Base-by-base conservation (phyloP, 2,329 filamentous ascomycete species). In the Kalaharituber pfeilii region DNA sequence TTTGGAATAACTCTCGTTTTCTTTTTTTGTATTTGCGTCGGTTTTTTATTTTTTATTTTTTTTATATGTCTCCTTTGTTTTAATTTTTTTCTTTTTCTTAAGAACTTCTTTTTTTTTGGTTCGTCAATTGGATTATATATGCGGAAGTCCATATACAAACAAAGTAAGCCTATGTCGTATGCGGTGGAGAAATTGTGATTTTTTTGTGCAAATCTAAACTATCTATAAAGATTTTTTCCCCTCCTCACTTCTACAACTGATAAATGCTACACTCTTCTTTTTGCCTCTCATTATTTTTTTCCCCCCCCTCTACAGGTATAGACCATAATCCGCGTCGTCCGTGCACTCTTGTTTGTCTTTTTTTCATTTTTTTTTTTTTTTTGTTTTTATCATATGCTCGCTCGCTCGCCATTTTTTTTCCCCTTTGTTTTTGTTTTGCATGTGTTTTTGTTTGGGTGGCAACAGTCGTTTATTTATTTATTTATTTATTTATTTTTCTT, bases 1-100 rank as follows among this genome's bases (percentile, higher is more conserved):
- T 8, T 49, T 53, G 11, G 26, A 27, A 4, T 50, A 7, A 27
- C 49, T 15, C 15, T 9, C 15, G 54, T 44, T 45, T 51, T 45
- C 24, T 50, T 50, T 36, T 54, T 11, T 42, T 53, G 47, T 51
- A 50, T 45, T 53, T 51, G 45, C 51, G 50, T 56, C 52, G 42
- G 50, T 22, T n/a, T 47, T 15, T 39, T 51, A 25, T 24, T 51
- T 27, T 15, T 29, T 22, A 28, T 54, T 22, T 29, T 54, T 9
- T 36, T 54, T 33, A 29, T 2, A 29, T 39, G 27, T 5, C 45
- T 53, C 50, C 22, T 25, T 45, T 54, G 47, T 45, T 42, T 24
- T 25, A n/a, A 27, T 39, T 56, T 51, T 45, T 36, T 9, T 36
- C n/a, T 36, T 36, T 36, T 36, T 36, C 9, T 36, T 36, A 9